Base-by-base conservation (phyloP, 495 filamentous ascomycete species). In the Evansstolkia leycettana region DNA sequence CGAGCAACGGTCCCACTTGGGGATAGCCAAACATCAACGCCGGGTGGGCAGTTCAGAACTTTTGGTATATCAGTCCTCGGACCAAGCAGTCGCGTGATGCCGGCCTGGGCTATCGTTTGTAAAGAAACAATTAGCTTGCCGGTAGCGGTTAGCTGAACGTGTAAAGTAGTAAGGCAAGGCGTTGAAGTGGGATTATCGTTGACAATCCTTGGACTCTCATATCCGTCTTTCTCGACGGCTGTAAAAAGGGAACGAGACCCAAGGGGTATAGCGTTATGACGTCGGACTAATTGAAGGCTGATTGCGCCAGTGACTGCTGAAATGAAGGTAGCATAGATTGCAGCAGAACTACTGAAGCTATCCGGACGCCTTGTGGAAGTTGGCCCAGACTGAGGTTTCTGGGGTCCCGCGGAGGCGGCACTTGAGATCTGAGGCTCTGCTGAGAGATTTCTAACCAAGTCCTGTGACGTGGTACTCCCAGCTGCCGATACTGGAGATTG, bases 1-100 rank as follows among this genome's bases (percentile, higher is more conserved):
- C 59, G 59, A 5, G 65, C 66, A 40, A 70, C 52, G 11, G 61
- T 62, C 14, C 69, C 67, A 29, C 58, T 62, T 2, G 69, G 69
- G 27, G 62, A 61, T 13, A 73, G 54, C 67, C 67, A 71, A n/a
- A 73, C 39, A 40, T 67, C 64, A 1, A 46, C 46, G 2, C 55
- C 60, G 20, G 54, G 44, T 6, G 46, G 44, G 7, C 48, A 34
- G 25, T 45, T 42, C 2, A 40, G 28, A 8, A 49, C 7, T 15
- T 53, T 43, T 14, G 45, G 14, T 25, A 41, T 42, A n/a, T 48
- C 33, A 20, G 43, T 43, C 3, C 36, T 43, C 28, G 51, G 52
- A 14, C 41, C 46, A 12, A 36, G 44, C 11, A 67, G 46, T 20
- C 55, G 58, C 28, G 40, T 39, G n/a, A 67, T 53, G 5, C 64